Percentiles rank a stretch among this genome's conserved stretches.
phyloP scores from a whole-genome alignment of 2,329 filamentous ascomycete species.

The Penicillium sp. region DNA sequence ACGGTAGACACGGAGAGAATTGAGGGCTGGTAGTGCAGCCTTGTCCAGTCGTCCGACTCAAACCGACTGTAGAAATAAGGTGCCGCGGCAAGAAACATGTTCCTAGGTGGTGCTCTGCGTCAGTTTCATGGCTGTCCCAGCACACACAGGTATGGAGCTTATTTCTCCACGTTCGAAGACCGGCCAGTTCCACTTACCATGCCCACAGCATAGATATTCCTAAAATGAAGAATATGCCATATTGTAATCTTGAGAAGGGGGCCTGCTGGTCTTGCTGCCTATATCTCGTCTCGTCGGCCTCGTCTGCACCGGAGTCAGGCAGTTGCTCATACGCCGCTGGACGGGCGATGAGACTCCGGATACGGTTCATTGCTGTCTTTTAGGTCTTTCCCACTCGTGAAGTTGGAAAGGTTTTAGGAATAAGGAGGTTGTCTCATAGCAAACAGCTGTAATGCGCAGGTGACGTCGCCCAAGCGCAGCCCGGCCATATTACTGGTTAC shows the following conservation, averaged over 20 bases:
- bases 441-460: background rate
- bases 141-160: background rate
- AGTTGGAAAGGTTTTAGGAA: background rate
- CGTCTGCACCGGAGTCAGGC: conserved; percentile 26
- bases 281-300: conserved; percentile 32
- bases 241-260: conserved; percentile 80
- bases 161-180: background rate
- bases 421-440: background rate
- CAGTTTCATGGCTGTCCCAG: background rate
- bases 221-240: conserved; percentile 77
- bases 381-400: no score
- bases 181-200: conserved; percentile 60
- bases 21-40: conserved; percentile 81
- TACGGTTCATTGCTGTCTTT: conserved; percentile 33
- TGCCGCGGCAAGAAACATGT: conserved; percentile 95
- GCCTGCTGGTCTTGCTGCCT: conserved; percentile 11
- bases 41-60: conserved; percentile 65
- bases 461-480: background rate
- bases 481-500: conserved; percentile 1
- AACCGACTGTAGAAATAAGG: conserved; percentile 91
- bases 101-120: conserved; percentile 52
- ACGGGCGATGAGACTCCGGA: conserved; percentile 35
- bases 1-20: conserved; percentile 84
- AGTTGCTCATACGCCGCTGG: conserved; percentile 35
- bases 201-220: conserved; percentile 97